Conservation (phyloP, 306 rosid genomes). For the Nissolia schottii region DNA sequence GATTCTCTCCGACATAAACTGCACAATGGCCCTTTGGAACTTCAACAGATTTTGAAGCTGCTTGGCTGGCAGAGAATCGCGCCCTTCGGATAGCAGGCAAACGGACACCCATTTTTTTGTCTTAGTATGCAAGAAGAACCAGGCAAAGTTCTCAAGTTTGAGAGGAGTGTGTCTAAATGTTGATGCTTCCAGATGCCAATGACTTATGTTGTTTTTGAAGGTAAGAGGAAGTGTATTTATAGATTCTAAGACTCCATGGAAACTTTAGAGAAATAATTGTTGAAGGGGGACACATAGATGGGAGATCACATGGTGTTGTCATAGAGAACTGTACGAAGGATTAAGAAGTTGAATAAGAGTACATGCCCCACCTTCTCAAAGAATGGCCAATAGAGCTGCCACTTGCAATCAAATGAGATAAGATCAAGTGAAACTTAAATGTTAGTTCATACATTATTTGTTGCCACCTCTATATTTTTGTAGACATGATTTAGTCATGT, state of each 20-base stretch:
- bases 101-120: conserved; percentile 31
- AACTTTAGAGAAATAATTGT: neutral
- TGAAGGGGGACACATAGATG: neutral
- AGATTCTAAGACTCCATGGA: neutral
- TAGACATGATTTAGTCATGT: conserved; percentile 19
- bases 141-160: neutral
- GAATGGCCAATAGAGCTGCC: neutral
- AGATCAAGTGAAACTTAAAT: neutral
- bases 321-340: neutral
- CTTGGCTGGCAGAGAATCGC: conserved; percentile 2
- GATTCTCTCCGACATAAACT: conserved; percentile 46
- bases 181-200: too few species aligned
- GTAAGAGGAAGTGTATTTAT: neutral
- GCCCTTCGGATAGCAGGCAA: conserved; percentile 14
- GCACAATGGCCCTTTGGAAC: conserved; percentile 45
- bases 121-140: neutral
- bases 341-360: neutral
- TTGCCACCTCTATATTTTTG: neutral
- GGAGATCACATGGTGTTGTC: conserved; percentile 36
- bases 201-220: conserved; percentile 17
- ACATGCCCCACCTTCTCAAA: neutral
- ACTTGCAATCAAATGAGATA: neutral
- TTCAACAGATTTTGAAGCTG: neutral
- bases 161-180: too few species aligned
- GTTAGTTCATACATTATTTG: neutral